A percentile compares a stretch with the other conserved stretches of the same genome.
Evolutionary conservation across 768 basidiomycete genomes (phyloP).

Genomic region (Podaxis pistillaris): DNA sequence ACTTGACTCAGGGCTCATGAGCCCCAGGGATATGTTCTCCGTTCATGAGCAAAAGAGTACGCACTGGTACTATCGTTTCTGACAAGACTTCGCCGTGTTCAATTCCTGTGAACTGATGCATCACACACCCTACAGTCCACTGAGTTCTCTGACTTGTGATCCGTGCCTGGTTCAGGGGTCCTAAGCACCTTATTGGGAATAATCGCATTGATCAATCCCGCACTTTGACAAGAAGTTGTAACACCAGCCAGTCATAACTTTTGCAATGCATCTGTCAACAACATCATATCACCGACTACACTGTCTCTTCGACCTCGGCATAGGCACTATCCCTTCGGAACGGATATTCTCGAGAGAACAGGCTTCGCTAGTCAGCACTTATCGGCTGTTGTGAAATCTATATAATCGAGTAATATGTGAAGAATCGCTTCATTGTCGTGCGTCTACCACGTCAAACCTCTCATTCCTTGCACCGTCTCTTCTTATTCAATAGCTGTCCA

Average conservation of each 20-base stretch:
- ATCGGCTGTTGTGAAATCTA: not conserved
- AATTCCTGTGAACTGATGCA: not conserved
- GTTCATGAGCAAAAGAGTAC: not conserved
- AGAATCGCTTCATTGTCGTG: not conserved
- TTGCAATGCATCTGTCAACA: slow-evolving; percentile 5
- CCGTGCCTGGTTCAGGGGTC: not conserved
- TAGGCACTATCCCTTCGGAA: slow-evolving; percentile 1
- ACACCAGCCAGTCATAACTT: not conserved
- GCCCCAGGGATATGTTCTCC: too few species aligned
- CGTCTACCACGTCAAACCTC: not conserved
- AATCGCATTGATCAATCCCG: not conserved
- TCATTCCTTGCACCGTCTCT: not conserved
- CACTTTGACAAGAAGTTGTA: not conserved
- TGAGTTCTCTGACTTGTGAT: not conserved
- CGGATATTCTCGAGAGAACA: not conserved
- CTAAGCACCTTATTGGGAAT: not conserved
- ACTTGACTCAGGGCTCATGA: too few species aligned
- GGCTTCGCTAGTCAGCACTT: not conserved
- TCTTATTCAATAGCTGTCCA: not conserved
- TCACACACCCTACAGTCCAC: not conserved
- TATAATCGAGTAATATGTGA: not conserved
- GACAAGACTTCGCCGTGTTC: not conserved
- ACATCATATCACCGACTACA: slow-evolving; percentile 10
- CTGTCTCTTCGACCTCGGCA: not conserved
- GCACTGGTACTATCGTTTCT: not conserved